phyloP scores from a whole-genome alignment of 805 yeast genomes.

The Candida xiaguanensis region DNA sequence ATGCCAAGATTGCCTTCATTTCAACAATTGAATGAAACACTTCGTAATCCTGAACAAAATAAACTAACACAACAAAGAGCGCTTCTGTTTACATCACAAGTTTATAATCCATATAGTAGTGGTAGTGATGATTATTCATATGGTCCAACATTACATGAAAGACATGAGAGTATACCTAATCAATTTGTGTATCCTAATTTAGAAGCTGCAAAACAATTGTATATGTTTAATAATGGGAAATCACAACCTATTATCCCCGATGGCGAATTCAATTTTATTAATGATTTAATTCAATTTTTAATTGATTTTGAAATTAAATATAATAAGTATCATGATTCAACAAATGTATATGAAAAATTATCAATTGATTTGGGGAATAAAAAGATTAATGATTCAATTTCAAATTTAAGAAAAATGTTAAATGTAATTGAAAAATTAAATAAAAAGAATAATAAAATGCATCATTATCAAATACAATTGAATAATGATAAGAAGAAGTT shows the following conservation, averaged over 20 bases:
- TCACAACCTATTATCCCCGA: background rate
- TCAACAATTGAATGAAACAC: conserved; percentile 9
- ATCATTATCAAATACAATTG: conserved; percentile 1
- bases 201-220: conserved; percentile 5
- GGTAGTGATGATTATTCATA: conserved; percentile 7
- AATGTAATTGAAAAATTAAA: conserved; percentile 7
- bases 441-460: conserved; percentile 1
- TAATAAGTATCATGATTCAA: background rate
- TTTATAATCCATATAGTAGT: background rate
- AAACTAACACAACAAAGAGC: background rate
- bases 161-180: conserved; percentile 8
- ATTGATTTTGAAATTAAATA: conserved; percentile 8
- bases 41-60: conserved; percentile 5
- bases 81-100: background rate
- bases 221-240: background rate
- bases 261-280: conserved; percentile 5
- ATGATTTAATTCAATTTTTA: conserved; percentile 9
- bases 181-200: conserved; percentile 7
- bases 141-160: conserved; percentile 3
- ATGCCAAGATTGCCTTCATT: conserved; percentile 11
- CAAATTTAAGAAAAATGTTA: conserved; percentile 4
- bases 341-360: conserved; percentile 1
- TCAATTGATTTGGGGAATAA: conserved; percentile 2
- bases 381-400: conserved; percentile 7
- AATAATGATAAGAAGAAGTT: conserved; percentile 2